A percentile compares a stretch with the other conserved stretches of the same genome.
phyloP scores from a whole-genome alignment of 2,329 filamentous ascomycete species.

The Aspergillus pseudoglaucus region DNA sequence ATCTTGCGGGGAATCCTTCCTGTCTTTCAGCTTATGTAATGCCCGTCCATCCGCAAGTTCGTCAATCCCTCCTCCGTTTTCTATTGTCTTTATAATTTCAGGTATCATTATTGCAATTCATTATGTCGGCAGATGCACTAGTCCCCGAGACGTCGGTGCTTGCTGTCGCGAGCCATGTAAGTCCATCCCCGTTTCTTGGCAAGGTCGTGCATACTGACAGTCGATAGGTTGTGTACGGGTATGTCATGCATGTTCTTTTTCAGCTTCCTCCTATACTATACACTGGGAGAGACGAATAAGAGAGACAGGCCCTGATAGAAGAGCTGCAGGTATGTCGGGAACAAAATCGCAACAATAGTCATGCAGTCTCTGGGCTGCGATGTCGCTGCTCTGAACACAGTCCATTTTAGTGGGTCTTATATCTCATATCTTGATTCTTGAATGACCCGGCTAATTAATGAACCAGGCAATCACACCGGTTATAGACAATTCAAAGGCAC shows the following conservation, averaged over 20 bases:
- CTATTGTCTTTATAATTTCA: constrained; percentile 3
- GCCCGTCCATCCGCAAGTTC: neutral
- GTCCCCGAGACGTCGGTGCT: constrained; percentile 65
- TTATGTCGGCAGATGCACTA: constrained; percentile 31
- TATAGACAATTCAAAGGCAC: constrained; percentile 86
- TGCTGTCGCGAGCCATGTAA: constrained; percentile 91
- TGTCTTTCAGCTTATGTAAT: neutral
- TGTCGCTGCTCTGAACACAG: constrained; percentile 88
- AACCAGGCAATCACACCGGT: constrained; percentile 83
- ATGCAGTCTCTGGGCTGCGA: constrained; percentile 92
- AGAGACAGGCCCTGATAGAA: constrained; percentile 5
- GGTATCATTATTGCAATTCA: neutral
- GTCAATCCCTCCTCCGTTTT: neutral
- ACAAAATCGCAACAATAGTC: constrained; percentile 92
- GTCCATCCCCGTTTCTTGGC: constrained; percentile 14
- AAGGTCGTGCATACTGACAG: neutral
- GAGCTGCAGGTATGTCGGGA: constrained; percentile 76
- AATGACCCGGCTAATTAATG: neutral
- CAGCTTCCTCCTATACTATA: neutral
- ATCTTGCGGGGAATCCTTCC: neutral
- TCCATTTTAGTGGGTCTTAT: constrained; percentile 76
- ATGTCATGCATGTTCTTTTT: constrained; percentile 2
- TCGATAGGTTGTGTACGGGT: constrained; percentile 28
- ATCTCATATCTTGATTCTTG: neutral
- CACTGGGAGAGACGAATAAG: no score